Evolutionary conservation across 1,284 basidiomycete species (phyloP).

Genomic region (Schizopora paradoxa): DNA sequence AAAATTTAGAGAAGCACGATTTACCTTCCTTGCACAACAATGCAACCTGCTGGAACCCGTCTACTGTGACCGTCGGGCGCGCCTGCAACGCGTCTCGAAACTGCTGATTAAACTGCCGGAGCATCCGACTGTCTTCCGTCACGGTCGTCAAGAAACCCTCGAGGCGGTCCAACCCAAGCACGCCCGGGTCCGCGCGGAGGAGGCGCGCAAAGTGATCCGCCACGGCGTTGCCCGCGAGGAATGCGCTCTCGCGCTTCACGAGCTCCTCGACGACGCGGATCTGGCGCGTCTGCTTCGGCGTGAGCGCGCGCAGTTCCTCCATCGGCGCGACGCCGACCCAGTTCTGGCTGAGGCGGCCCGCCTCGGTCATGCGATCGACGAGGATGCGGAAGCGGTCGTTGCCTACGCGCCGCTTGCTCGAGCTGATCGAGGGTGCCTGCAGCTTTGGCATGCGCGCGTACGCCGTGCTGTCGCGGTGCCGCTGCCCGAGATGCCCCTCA

Average conservation of each 20-base stretch:
- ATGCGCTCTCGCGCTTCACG: neutral
- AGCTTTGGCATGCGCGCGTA: slow-evolving; percentile 10
- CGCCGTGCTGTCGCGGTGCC: slow-evolving; percentile 1
- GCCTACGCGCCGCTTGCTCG: neutral
- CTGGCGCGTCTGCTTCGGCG: neutral
- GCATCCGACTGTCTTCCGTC: slow-evolving; percentile 1
- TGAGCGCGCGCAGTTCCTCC: slow-evolving; percentile 5
- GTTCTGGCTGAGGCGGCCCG: neutral
- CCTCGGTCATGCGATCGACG: slow-evolving; percentile 4
- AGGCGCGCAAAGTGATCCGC: slow-evolving; percentile 1
- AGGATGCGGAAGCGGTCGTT: slow-evolving; percentile 7
- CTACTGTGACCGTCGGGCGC: neutral
- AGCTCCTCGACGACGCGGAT: slow-evolving; percentile 4
- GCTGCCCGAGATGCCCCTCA: slow-evolving; percentile 6
- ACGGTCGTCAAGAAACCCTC: slow-evolving; percentile 2
- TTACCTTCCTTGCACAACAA: slow-evolving; percentile 7
- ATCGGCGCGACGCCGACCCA: slow-evolving; percentile 7
- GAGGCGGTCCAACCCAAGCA: neutral
- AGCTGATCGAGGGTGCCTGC: neutral
- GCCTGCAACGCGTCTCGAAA: slow-evolving; percentile 6
- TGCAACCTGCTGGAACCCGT: slow-evolving; percentile 6
- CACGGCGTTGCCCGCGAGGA: slow-evolving; percentile 2
- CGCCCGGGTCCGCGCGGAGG: neutral
- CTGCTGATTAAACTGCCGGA: slow-evolving; percentile 3
- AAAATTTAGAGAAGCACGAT: too few species aligned